Base-by-base conservation (phyloP, 2,329 filamentous ascomycete species). In the Blastomyces silverae region DNA sequence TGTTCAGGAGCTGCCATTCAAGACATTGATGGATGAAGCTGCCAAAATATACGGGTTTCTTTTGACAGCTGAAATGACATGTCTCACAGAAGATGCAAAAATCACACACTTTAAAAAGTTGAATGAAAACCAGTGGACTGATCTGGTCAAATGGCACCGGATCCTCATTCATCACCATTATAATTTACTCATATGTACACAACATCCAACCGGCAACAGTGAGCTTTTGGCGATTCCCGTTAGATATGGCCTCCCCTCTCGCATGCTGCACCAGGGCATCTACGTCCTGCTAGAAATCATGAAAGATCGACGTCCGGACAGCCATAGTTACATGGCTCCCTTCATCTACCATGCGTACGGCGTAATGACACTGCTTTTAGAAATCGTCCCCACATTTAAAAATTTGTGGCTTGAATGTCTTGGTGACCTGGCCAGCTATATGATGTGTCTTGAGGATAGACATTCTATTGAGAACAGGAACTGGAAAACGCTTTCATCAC, bases 391-490 rank as follows among this genome's bases (percentile, higher is more conserved):
- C 48, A 52, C 10, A 25, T 52, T 52, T 15, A 25, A 52, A 52
- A 28, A 52, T 52, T 1, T 52, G 48, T 52, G 48, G 48, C 11
- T 52, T 25, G 48, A 52, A 52, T 25, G 48, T 28, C 48, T 52
- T 50, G 46, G 46, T 25, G 46, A 50, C n/a, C 46, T 50, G n/a
- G 17, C 46, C 46, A 22, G 20, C 8, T 50, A 50, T 25, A 50
- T n/a, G n/a, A 50, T 50, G 46, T 50, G 20, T 11, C 46, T 96
- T 52, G 85, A 89, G 34, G 88, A 94, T 67, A 82, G 89, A 25
- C 78, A 84, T 1, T 22, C 46, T 22, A 7, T 4, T 22, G 46
- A 22, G 46, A 22, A 11, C 7, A 50, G 7, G n/a, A 1, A 6
- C 20, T 22, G 46, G 46, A 22, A n/a, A 22, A 2, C 1, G 1